Evolutionary conservation across 1,284 basidiomycete species (phyloP).

Genomic region (Boletellus dicymbophilus): DNA sequence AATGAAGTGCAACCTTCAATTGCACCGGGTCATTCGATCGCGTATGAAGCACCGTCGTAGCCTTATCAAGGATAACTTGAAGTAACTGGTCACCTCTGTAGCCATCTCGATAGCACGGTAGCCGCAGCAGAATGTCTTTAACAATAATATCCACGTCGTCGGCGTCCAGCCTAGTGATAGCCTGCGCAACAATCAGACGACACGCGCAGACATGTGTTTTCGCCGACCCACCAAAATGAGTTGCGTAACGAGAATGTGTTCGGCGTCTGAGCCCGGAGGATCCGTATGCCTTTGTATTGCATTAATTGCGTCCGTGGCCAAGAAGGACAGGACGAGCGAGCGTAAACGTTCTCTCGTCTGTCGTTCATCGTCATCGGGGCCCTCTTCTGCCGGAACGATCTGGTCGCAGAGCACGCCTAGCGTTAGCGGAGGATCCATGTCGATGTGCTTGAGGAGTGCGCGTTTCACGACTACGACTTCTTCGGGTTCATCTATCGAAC

Average conservation of each 20-base stretch:
- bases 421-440: conserved; percentile 60
- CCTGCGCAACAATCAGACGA: conserved; percentile 37
- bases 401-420: conserved; percentile 71
- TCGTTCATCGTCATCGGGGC: conserved; percentile 58
- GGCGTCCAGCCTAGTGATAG: conserved; percentile 45
- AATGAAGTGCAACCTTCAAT: conserved; percentile 42
- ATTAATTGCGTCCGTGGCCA: conserved; percentile 52
- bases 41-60: conserved; percentile 38
- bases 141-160: conserved; percentile 49
- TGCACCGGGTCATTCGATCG: conserved; percentile 37
- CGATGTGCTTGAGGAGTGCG: conserved; percentile 61
- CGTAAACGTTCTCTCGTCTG: conserved; percentile 57
- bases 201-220: conserved; percentile 11
- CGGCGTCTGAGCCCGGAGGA: conserved; percentile 45
- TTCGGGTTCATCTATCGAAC: conserved; percentile 57
- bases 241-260: conserved; percentile 48
- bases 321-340: conserved; percentile 58
- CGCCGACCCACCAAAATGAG: conserved; percentile 45
- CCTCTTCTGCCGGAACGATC: conserved; percentile 51
- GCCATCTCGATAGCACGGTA: conserved; percentile 45
- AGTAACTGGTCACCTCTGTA: conserved; percentile 46
- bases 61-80: conserved; percentile 44
- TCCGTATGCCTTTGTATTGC: conserved; percentile 48
- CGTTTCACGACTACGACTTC: conserved; percentile 63
- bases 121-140: conserved; percentile 50